Evolutionary conservation across 768 basidiomycete species (phyloP), one percentile per base, ranked within the genome.

Genomic region (Lyophyllum shimeji): DNA sequence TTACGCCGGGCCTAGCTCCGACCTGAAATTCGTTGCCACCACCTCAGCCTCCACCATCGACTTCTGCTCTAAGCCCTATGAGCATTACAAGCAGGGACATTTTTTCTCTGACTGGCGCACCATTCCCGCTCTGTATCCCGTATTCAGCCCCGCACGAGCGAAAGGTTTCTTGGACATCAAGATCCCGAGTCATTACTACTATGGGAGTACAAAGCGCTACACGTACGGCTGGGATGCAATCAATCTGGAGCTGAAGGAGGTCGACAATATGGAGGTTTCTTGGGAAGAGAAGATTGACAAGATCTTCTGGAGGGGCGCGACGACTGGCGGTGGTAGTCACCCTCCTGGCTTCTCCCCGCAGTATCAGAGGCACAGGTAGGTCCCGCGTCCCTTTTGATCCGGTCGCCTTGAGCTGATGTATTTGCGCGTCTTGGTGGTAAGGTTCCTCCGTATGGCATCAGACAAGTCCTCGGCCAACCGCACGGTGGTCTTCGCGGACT

Each of bases 71-170:
- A 76, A 83, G 31, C 94, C 96, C 0, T 89, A 91, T 73, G 86
- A 89, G 18, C 94, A 89, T 61, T 86, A 90, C 65, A 80, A 81
- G 25, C 97, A 98, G 67, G 95, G 95, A 11, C 95, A 94, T 71
- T 98, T 97, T 72, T 98, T 97, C 82, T 93, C 92, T 17, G 96
- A 99, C 71, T 97, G 93, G 91, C 0, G 86, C 11, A 76, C 85
- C 44, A 93, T 98, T 55, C 83, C 90, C 11, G 83, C 83, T 1
- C 77, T 96, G n/a, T 95, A 92, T 70, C 97, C 97, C 7, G 83
- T 99, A 25, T 90, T 99, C 72, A 95, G 93, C 1, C 95, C 96
- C 1, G 91, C 94, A 0, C 93, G 90, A 65, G 86, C 89, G 95
- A 0, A 76, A 76, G 94, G 97, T 0, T 98, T 89, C 67, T 74